Percentiles rank a stretch among this genome's conserved stretches.
Evolutionary conservation across 148 eudicot species (phyloP).

Genomic region (Vaccinium corymbosum): DNA sequence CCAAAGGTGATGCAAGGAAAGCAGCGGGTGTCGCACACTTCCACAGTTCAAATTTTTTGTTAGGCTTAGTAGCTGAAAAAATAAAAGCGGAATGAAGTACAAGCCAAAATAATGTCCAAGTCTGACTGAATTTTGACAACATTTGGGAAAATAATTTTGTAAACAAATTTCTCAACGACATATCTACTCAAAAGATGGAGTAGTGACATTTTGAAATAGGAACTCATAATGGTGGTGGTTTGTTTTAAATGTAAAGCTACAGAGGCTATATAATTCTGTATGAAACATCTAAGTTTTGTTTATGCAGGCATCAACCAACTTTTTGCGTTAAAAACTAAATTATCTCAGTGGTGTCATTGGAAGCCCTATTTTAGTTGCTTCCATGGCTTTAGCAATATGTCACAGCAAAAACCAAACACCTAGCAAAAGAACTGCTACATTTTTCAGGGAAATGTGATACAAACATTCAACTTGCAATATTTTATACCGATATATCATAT

Average conservation of each 20-base stretch:
- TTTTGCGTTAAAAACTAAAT: not conserved
- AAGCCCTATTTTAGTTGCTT: not conserved
- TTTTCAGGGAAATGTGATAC: too few species aligned
- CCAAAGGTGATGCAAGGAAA: too few species aligned
- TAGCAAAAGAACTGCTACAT: too few species aligned
- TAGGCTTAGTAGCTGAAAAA: not conserved
- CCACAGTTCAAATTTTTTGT: slow-evolving; percentile 52
- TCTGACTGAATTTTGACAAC: too few species aligned
- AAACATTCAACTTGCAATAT: too few species aligned
- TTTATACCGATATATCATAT: too few species aligned
- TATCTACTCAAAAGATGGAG: not conserved
- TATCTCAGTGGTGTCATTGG: not conserved
- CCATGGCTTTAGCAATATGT: not conserved
- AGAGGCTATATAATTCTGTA: not conserved
- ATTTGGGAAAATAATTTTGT: too few species aligned
- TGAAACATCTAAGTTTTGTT: not conserved
- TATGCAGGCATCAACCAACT: not conserved
- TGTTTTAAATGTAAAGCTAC: not conserved
- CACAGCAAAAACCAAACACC: too few species aligned
- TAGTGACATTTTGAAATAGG: not conserved
- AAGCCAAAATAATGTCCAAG: not conserved
- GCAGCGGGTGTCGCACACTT: slow-evolving; percentile 4
- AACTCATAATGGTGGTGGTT: not conserved
- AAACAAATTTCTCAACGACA: not conserved
- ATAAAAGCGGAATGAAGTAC: not conserved